These are phyloP conservation scores for Vaccinium myrtillus DNA, from an alignment of 148 eudicot species.

Conservation along the genomic window DNA sequence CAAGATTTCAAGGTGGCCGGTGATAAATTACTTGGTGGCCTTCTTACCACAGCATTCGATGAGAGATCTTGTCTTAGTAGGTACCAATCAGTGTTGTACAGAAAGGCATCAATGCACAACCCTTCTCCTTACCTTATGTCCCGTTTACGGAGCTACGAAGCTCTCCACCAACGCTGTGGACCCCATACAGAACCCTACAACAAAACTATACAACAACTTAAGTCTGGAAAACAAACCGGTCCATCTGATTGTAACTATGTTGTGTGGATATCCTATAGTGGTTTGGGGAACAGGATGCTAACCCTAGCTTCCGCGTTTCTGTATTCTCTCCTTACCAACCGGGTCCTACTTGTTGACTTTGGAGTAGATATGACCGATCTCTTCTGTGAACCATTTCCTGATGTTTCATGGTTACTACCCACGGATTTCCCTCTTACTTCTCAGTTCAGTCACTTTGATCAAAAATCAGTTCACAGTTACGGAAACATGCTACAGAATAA, in stretches of 20 bases:
- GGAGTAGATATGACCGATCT: slow-evolving; percentile 76
- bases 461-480: slow-evolving; percentile 36
- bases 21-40: slow-evolving; percentile 61
- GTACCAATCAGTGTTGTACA: slow-evolving; percentile 54
- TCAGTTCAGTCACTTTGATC: slow-evolving; percentile 50
- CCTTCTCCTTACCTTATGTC: slow-evolving; percentile 80
- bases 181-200: slow-evolving; percentile 71
- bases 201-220: slow-evolving; percentile 47
- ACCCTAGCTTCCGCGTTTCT: slow-evolving; percentile 82
- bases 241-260: slow-evolving; percentile 66
- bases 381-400: slow-evolving; percentile 94
- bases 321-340: slow-evolving; percentile 77
- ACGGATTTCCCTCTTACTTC: slow-evolving; percentile 63
- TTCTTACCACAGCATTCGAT: slow-evolving; percentile 53
- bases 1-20: slow-evolving; percentile 15
- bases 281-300: slow-evolving; percentile 83
- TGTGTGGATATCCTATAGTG: slow-evolving; percentile 91
- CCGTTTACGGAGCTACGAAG: slow-evolving; percentile 80
- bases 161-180: slow-evolving; percentile 78
- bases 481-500: slow-evolving; percentile 61
- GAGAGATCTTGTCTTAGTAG: slow-evolving; percentile 72
- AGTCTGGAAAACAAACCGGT: slow-evolving; percentile 27
- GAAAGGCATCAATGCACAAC: slow-evolving; percentile 46
- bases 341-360: slow-evolving; percentile 81
- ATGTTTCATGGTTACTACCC: slow-evolving; percentile 81